Conservation (phyloP, 495 filamentous ascomycete species). For the Neurospora sublineolata region DNA sequence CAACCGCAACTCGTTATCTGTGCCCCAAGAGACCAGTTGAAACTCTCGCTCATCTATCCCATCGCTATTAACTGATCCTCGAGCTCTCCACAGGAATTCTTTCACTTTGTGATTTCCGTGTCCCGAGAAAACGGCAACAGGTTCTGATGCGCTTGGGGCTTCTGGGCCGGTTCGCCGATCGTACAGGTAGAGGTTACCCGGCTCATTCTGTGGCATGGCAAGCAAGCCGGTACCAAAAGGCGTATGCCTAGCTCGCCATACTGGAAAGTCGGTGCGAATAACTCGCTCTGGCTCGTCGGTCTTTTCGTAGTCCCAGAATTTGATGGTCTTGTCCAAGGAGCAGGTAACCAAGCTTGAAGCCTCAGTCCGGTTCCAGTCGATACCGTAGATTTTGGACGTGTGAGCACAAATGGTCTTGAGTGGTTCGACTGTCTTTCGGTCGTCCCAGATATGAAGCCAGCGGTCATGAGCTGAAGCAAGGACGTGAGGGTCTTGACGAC, state of each 20-base stretch:
- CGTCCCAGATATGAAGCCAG: conserved; percentile 83
- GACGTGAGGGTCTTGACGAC: conserved; percentile 71
- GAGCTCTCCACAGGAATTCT: conserved; percentile 83
- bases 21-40: conserved; percentile 87
- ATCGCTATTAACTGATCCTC: conserved; percentile 56
- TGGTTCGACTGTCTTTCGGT: conserved; percentile 65
- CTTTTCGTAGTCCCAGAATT: conserved; percentile 78
- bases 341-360: conserved; percentile 68
- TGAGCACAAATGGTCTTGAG: conserved; percentile 79
- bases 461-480: conserved; percentile 85
- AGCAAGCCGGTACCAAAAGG: conserved; percentile 80
- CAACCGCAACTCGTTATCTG: conserved; percentile 69
- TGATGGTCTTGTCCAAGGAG: conserved; percentile 83
- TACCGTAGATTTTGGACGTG: conserved; percentile 89
- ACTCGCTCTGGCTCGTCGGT: conserved; percentile 58
- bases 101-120: conserved; percentile 77
- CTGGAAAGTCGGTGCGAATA: conserved; percentile 72
- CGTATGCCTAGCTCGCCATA: conserved; percentile 89
- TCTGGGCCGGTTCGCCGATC: conserved; percentile 45
- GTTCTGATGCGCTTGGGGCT: conserved; percentile 32
- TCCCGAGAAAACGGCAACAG: conserved; percentile 64
- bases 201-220: conserved; percentile 84
- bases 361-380: conserved; percentile 83
- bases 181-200: conserved; percentile 76
- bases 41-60: conserved; percentile 82